Evolutionary conservation across 805 yeast genomes (phyloP).

Genomic region (Metschnikowia amazonensis): DNA sequence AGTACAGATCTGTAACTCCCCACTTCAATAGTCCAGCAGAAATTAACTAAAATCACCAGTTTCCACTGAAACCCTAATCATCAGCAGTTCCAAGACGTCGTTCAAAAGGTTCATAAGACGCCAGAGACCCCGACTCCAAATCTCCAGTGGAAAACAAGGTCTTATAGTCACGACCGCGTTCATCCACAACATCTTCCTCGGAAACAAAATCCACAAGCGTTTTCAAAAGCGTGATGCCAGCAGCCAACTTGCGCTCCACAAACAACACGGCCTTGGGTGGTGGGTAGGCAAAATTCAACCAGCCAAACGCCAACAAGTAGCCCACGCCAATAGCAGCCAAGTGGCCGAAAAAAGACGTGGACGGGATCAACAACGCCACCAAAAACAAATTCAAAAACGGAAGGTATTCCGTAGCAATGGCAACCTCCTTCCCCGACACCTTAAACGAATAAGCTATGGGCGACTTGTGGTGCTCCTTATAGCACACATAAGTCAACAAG

Average conservation of each 20-base stretch:
- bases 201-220: constrained; percentile 50
- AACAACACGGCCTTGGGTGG: constrained; percentile 60
- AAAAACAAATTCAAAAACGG: constrained; percentile 54
- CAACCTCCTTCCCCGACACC: constrained; percentile 33
- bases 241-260: constrained; percentile 56
- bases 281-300: constrained; percentile 57
- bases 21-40: too few relatives aligned
- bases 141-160: constrained; percentile 26
- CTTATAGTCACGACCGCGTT: constrained; percentile 34
- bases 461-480: constrained; percentile 33
- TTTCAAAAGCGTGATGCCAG: constrained; percentile 52
- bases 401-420: constrained; percentile 54
- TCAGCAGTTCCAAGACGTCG: constrained; percentile 14
- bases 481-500: constrained; percentile 59
- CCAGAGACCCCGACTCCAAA: constrained; percentile 17
- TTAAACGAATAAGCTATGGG: constrained; percentile 38
- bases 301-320: constrained; percentile 54
- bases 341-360: constrained; percentile 73
- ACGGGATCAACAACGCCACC: constrained; percentile 54
- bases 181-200: constrained; percentile 55
- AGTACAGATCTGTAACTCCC: too few relatives aligned
- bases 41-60: too few relatives aligned
- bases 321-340: constrained; percentile 66
- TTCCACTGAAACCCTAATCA: too few relatives aligned
- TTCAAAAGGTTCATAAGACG: constrained; percentile 13